Percentiles rank a stretch among this genome's conserved stretches.
Conservation (phyloP, 305 asterid species). For the Striga hermonthica region DNA sequence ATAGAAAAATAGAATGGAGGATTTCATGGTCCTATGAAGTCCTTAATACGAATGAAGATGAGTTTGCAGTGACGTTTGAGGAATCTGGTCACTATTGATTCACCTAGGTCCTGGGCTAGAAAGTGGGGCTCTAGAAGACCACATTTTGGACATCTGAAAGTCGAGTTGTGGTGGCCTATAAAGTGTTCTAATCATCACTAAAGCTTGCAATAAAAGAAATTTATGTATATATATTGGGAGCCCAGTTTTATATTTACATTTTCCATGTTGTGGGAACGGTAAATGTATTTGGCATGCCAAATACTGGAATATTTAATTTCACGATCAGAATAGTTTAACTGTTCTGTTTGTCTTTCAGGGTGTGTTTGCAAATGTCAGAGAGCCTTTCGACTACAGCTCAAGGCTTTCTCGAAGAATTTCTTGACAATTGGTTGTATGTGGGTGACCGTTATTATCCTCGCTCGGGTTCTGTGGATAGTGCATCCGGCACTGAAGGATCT, state of each 20-base stretch:
- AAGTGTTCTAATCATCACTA: not conserved
- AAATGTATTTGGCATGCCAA: too few species aligned
- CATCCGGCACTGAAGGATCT: constrained; percentile 35
- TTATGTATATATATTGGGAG: constrained; percentile 14
- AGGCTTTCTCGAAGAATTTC: constrained; percentile 65
- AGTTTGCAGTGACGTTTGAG: too few species aligned
- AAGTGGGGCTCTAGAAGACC: too few species aligned
- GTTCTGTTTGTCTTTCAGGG: constrained; percentile 40
- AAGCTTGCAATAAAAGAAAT: too few species aligned
- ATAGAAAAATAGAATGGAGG: not conserved
- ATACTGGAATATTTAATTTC: constrained; percentile 3
- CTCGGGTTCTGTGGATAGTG: constrained; percentile 33
- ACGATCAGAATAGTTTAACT: constrained; percentile 16
- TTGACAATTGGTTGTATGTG: constrained; percentile 54
- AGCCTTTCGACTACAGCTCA: constrained; percentile 46
- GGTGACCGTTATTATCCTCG: constrained; percentile 48
- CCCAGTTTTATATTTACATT: too few species aligned
- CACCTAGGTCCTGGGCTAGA: too few species aligned
- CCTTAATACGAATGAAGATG: not conserved
- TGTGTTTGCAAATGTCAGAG: constrained; percentile 62
- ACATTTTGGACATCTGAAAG: too few species aligned
- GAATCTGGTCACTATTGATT: too few species aligned
- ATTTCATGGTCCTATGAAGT: not conserved
- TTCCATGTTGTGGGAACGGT: too few species aligned
- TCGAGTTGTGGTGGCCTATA: not conserved